These are phyloP conservation scores for Xanthoconium separans DNA, from an alignment of 1,284 basidiomycete genomes.

Conservation along the genomic window DNA sequence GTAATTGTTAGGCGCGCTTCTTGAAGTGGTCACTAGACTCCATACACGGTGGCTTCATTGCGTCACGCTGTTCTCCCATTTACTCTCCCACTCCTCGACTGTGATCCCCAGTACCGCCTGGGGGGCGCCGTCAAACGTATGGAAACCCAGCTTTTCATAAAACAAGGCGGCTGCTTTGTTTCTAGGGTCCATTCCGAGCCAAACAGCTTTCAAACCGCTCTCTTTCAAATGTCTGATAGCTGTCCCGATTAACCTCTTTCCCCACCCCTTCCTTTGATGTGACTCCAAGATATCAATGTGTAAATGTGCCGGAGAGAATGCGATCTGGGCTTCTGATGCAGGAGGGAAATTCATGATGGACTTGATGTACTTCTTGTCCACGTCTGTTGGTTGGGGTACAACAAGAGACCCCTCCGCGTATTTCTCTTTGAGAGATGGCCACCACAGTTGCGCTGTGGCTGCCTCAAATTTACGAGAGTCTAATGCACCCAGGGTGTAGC, in stretches of 20 bases:
- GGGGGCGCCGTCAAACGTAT: constrained; percentile 22
- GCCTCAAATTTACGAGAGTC: constrained; percentile 32
- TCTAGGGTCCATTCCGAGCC: constrained; percentile 29
- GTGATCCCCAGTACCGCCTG: constrained; percentile 33
- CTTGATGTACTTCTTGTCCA: constrained; percentile 27
- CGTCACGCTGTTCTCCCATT: not conserved
- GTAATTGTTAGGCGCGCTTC: too few species aligned
- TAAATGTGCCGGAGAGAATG: constrained; percentile 44
- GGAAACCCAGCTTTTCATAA: constrained; percentile 28
- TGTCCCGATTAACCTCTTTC: constrained; percentile 41
- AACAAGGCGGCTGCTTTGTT: constrained; percentile 28
- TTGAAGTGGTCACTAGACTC: too few species aligned
- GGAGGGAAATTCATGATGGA: constrained; percentile 20
- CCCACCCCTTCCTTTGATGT: constrained; percentile 50
- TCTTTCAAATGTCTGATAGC: constrained; percentile 36
- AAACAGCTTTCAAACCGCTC: constrained; percentile 27
- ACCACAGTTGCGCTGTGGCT: constrained; percentile 27
- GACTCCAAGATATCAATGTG: constrained; percentile 52
- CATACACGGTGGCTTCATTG: too few species aligned
- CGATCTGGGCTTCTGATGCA: constrained; percentile 25
- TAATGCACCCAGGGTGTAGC: constrained; percentile 27
- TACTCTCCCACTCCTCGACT: constrained; percentile 30
- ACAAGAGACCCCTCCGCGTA: constrained; percentile 16
- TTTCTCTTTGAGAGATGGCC: constrained; percentile 30
- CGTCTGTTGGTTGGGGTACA: constrained; percentile 18